Conservation (phyloP, 2,329 filamentous ascomycete genomes). For the Fusarium annulatum region DNA sequence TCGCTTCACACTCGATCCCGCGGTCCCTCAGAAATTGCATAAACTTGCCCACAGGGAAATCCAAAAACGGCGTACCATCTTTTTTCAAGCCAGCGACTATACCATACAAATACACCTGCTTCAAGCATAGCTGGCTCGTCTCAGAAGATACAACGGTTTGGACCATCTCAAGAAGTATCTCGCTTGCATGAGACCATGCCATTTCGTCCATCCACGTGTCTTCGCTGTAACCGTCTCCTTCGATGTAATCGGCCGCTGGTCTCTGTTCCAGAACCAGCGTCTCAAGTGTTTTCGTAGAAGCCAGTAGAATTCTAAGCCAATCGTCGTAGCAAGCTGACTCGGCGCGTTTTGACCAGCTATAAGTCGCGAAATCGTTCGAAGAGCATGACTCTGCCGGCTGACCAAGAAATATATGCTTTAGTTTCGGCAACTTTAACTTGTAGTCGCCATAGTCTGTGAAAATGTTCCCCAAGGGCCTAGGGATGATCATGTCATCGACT, state of each 20-base stretch:
- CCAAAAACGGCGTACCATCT: neutral
- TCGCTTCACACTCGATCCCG: constrained; percentile 13
- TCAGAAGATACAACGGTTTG: neutral
- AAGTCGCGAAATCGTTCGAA: accelerated
- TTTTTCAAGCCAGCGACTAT: neutral
- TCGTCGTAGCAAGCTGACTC: constrained; percentile 2
- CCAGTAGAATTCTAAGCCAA: neutral
- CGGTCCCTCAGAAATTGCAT: neutral
- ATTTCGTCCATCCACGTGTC: neutral
- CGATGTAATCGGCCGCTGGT: neutral
- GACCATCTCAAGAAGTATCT: neutral
- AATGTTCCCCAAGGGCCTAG: neutral
- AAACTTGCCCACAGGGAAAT: neutral
- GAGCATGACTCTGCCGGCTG: neutral
- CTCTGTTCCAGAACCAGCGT: neutral
- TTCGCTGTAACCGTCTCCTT: neutral
- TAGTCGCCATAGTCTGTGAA: neutral
- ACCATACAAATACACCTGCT: constrained; percentile 16
- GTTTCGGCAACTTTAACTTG: neutral
- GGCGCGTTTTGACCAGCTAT: constrained; percentile 6
- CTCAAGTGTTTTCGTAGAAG: neutral
- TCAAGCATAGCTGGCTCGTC: neutral
- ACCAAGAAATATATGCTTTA: neutral
- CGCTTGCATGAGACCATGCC: neutral
- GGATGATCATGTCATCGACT: neutral